phyloP scores from a whole-genome alignment of 768 basidiomycete species.

The Mycena chlorophos region DNA sequence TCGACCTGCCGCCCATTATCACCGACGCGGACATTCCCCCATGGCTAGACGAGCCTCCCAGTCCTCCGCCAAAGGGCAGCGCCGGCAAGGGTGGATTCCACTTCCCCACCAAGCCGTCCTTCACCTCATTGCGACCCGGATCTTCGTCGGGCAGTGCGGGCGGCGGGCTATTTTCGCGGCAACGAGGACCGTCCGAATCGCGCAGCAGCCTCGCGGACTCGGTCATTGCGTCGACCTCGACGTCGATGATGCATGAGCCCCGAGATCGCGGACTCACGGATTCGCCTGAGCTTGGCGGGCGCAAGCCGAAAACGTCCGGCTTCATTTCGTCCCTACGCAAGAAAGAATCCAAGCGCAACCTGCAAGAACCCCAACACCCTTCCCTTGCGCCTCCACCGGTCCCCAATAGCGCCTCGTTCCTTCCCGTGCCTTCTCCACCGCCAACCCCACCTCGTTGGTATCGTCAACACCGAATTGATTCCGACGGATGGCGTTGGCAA shows the following conservation, averaged over 20 bases:
- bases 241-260: constrained; percentile 11
- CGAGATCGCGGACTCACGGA: constrained; percentile 18
- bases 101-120: constrained; percentile 33
- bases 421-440: constrained; percentile 22
- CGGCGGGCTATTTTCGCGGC: constrained; percentile 20
- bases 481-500: no score
- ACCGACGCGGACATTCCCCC: constrained; percentile 26
- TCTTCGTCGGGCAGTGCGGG: constrained; percentile 20
- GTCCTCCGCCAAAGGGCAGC: constrained; percentile 24
- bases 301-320: constrained; percentile 53
- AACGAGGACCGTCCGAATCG: constrained; percentile 22
- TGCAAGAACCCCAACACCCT: constrained; percentile 40
- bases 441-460: constrained; percentile 12
- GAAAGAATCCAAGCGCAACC: constrained; percentile 41
- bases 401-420: constrained; percentile 29
- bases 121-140: constrained; percentile 24
- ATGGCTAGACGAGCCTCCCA: constrained; percentile 22
- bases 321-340: constrained; percentile 45
- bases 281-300: constrained; percentile 38
- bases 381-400: constrained; percentile 38
- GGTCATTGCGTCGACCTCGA: constrained; percentile 16
- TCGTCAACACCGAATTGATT: no score
- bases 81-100: constrained; percentile 27
- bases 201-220: constrained; percentile 23
- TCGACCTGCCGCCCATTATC: constrained; percentile 14